phyloP scores from a whole-genome alignment of 2,329 filamentous ascomycete genomes.

The Cladobotryum mycophilum region DNA sequence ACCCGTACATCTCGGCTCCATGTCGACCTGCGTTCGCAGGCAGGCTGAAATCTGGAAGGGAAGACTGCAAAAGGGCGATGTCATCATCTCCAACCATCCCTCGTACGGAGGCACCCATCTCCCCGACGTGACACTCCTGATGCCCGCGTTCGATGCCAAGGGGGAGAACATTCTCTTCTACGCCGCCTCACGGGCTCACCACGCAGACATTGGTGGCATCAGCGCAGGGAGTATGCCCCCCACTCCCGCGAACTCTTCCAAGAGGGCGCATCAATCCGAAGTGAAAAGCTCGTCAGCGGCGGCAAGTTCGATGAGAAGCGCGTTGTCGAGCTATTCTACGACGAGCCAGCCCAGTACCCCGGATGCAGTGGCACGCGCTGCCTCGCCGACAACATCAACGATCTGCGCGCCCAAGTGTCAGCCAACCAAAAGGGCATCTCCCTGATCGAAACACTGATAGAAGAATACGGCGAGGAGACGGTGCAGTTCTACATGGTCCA shows the following conservation, averaged over 20 bases:
- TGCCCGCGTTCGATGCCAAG: slow-evolving; percentile 61
- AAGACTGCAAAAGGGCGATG: slow-evolving; percentile 70
- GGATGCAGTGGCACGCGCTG: slow-evolving; percentile 75
- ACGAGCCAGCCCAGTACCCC: slow-evolving; percentile 66
- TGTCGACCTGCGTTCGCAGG: slow-evolving; percentile 74
- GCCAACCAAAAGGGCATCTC: slow-evolving; percentile 82
- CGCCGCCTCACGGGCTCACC: slow-evolving; percentile 72
- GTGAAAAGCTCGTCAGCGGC: slow-evolving; percentile 65
- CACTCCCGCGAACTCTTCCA: slow-evolving; percentile 59
- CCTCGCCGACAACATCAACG: slow-evolving; percentile 74
- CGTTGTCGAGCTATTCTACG: slow-evolving; percentile 64
- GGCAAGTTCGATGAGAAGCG: slow-evolving; percentile 73
- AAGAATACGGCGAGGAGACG: slow-evolving; percentile 69
- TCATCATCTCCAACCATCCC: slow-evolving; percentile 77
- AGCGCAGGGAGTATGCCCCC: slow-evolving; percentile 74
- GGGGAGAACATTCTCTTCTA: slow-evolving; percentile 74
- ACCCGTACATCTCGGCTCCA: slow-evolving; percentile 73
- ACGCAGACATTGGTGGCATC: slow-evolving; percentile 81
- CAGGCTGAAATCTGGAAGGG: slow-evolving; percentile 76
- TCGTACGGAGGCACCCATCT: slow-evolving; percentile 79
- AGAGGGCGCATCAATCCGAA: slow-evolving; percentile 57
- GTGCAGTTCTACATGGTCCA: slow-evolving; percentile 80
- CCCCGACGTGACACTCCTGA: slow-evolving; percentile 75
- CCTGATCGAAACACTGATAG: slow-evolving; percentile 68
- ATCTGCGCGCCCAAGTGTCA: slow-evolving; percentile 76